Conservation (phyloP, 768 basidiomycete species). For the Leccinum aurantiacum region DNA sequence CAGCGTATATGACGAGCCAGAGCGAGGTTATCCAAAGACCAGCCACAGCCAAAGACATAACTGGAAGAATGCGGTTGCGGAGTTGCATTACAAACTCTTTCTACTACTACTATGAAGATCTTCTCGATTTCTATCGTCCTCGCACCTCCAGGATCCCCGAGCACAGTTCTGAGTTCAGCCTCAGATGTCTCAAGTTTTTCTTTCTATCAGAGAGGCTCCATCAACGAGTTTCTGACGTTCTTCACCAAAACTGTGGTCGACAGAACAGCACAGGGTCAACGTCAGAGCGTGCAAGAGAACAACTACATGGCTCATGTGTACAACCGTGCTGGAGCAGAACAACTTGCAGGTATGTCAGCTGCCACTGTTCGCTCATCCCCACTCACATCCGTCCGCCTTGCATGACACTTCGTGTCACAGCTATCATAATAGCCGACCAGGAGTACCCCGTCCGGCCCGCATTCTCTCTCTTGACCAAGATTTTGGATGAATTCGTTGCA, state of each 20-base stretch:
- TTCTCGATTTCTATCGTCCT: conserved; percentile 76
- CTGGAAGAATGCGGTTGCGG: neutral
- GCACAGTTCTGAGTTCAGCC: conserved; percentile 63
- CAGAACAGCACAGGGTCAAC: conserved; percentile 80
- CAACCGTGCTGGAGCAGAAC: conserved; percentile 83
- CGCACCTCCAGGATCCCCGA: conserved; percentile 61
- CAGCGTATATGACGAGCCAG: conserved; percentile 29
- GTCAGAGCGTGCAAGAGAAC: conserved; percentile 94
- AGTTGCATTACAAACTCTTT: conserved; percentile 7
- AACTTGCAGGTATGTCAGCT: conserved; percentile 67
- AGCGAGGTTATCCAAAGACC: conserved; percentile 23
- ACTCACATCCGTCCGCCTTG: neutral
- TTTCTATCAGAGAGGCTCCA: conserved; percentile 88
- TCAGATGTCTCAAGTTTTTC: conserved; percentile 88
- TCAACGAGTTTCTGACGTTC: conserved; percentile 92
- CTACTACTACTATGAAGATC: conserved; percentile 68
- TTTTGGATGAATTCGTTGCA: conserved; percentile 88
- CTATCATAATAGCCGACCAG: conserved; percentile 88
- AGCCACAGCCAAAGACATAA: conserved; percentile 22
- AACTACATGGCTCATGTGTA: conserved; percentile 92
- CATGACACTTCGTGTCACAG: conserved; percentile 39
- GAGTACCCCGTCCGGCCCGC: conserved; percentile 97
- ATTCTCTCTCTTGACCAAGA: conserved; percentile 90
- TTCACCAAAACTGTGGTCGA: conserved; percentile 91
- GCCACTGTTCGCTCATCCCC: neutral